Evolutionary conservation across 495 filamentous ascomycete genomes (phyloP), one percentile per base, ranked within the genome.

Genomic region (Pyrenopolyporus hunteri): DNA sequence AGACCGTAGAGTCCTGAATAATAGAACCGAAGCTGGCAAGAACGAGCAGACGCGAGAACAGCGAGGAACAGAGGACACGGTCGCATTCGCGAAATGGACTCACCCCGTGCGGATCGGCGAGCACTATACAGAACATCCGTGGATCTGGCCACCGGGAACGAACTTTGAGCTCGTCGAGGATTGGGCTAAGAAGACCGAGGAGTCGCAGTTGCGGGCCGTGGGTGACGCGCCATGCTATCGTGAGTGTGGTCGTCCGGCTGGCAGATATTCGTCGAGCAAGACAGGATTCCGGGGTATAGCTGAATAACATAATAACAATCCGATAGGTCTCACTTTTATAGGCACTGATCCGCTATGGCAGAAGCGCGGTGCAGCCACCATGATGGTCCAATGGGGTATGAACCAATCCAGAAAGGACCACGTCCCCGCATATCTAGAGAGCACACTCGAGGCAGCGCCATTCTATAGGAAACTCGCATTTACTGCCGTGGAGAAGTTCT

Each of bases 1-100:
- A 1, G 19, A 6, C 16, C 14, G 23, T 3, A 46, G 22, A 20
- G 0, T 4, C 13, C 4, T 10, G 14, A 31, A 11, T 9, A 44
- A 19, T 16, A 16, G 2, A 17, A 5, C 9, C 20, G 19, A 19
- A 33, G 17, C 5, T 26, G 26, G n/a, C 13, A 45, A n/a, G n/a
- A n/a, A 14, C 5, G 32, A 32, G 3, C 14, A 6, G 14, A 11
- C 22, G 9, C 4, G 6, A 3, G 26, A 13, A 29, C 19, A 6
- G 23, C 14, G 14, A 17, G 19, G 4, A 6, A 28, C 48, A 9
- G 33, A 54, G 17, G 28, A 66, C 25, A 56, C 69, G 5, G 64
- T 78, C 9, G 69, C 73, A 16, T 78, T 78, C 45, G 74, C 74
- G 3, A 78, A 76, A 53, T 78, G 74, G 74, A 53, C 68, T 25